Base-by-base conservation (phyloP, 1,139 yeast species). In the Pichia sp. region DNA sequence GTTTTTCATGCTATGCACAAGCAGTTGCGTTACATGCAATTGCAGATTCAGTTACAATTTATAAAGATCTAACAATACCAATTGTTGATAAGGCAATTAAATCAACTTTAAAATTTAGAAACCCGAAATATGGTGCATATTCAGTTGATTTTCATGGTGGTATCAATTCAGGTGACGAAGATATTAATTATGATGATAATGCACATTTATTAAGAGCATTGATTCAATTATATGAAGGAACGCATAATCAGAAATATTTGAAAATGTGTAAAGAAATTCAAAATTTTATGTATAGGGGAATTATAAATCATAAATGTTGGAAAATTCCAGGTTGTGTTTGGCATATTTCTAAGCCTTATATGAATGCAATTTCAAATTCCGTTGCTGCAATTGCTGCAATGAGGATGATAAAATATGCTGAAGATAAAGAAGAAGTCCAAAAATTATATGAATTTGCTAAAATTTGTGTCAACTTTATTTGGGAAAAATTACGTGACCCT, bases 201-300 rank as follows among this genome's bases (percentile, higher is more conserved):
- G 90, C 89, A 4, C 90, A 82, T 59, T 80, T 81, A 20, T 82
- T 85, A 22, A 71, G 82, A 54, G 83, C 83, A 10, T 70, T 80
- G 56, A 66, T 82, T 48, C 73, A 82, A 2, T 86, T 87, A 1
- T 82, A 78, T 57, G 87, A 82, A 55, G 87, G 79, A 25, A 80
- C 87, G 1, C 76, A 76, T 1, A 73, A 80, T 51, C 66, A 66
- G 53, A 65, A 66, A 41, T 78, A 68, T 56, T 66, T 82, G 52
- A 80, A 76, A 52, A 71, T 70, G 56, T 84, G 80, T 7, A 68
- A 78, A 43, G 85, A 78, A 54, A 67, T 80, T 55, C 80, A 74
- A 39, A 62, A 78, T 34, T 82, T 82, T 55, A 64, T 82, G 52
- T 76, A 80, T 78, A 80, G 82, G 6, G 89, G 89, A 10, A 28